Conservation (phyloP, 176 grass and related monocot genomes). For the maize (Zea mays) region Zm-B73-REFERENCE-NAM-5.0 NC_050100.1:79363001-79363500, state of each 20-base stretch:
- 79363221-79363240: constrained; percentile 17
- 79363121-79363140: constrained; percentile 31
- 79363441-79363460: constrained; percentile 19
- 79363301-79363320: constrained; percentile 62
- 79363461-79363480: background rate
- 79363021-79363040: constrained; percentile 29
- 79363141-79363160: constrained; percentile 36
- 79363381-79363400: background rate
- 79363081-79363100: constrained; percentile 21
- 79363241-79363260: constrained; percentile 33
- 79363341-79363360: constrained; percentile 20
- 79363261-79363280: constrained; percentile 81
- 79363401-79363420: constrained; percentile 1
- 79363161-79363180: constrained; percentile 26
- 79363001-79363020: constrained; percentile 30
- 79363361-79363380: constrained; percentile 17
- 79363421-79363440: constrained; percentile 3
- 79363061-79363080: constrained; percentile 22
- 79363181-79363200: constrained; percentile 32
- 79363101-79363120: constrained; percentile 26
- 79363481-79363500: background rate
- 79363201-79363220: constrained; percentile 39
- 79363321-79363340: constrained; percentile 69
- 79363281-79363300: constrained; percentile 67
- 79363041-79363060: constrained; percentile 30